phyloP scores from a whole-genome alignment of 2,329 filamentous ascomycete genomes.

The Diaporthe vaccinii region DNA sequence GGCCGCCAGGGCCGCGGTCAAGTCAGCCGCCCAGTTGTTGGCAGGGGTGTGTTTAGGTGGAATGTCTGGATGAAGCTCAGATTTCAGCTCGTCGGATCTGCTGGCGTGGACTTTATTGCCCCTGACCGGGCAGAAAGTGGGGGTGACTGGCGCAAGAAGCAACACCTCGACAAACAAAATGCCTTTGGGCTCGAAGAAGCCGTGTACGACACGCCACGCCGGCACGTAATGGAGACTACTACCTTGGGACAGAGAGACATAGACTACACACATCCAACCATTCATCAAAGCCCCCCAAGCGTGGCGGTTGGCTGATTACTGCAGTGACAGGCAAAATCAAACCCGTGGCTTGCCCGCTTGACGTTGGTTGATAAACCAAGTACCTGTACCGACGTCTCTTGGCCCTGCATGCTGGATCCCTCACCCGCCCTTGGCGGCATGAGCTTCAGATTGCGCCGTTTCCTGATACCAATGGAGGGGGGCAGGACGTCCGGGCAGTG shows the following conservation, averaged over 20 bases:
- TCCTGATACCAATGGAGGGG: constrained; percentile 32
- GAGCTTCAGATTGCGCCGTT: neutral
- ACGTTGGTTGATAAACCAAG: neutral
- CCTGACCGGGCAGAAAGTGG: constrained; percentile 25
- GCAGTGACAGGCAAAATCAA: neutral
- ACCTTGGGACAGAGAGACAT: neutral
- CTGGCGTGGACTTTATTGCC: constrained; percentile 27
- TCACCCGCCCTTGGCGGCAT: constrained; percentile 36
- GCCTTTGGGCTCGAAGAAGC: neutral
- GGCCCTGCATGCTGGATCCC: constrained; percentile 34
- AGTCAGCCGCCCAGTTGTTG: constrained; percentile 6
- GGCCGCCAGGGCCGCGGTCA: constrained; percentile 11
- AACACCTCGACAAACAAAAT: neutral
- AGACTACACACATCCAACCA: neutral
- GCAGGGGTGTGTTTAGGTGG: constrained; percentile 20
- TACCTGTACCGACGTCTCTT: neutral
- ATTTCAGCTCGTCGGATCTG: constrained; percentile 25
- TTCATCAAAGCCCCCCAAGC: neutral
- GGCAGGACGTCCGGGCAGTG: constrained; percentile 23
- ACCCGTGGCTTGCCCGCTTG: neutral
- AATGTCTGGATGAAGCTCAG: constrained; percentile 22
- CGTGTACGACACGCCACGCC: constrained; percentile 8
- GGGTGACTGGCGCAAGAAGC: constrained; percentile 12
- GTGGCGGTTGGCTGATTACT: constrained; percentile 11
- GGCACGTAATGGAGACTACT: neutral